phyloP scores from a whole-genome alignment of 2,329 filamentous ascomycete genomes.

The Colletotrichum chrysophilum region DNA sequence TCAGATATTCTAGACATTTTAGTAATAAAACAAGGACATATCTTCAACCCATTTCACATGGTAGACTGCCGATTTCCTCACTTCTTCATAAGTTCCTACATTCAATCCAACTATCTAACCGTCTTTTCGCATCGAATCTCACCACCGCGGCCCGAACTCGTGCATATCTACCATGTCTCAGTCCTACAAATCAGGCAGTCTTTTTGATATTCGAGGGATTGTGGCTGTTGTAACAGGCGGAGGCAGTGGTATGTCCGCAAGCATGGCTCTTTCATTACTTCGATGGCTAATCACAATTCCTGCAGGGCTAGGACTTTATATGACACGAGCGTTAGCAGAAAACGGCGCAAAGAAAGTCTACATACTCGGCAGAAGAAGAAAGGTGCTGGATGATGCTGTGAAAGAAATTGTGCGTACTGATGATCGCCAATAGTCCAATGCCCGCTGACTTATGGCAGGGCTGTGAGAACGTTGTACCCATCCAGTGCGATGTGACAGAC shows the following conservation, averaged over 20 bases:
- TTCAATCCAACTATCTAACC: not conserved
- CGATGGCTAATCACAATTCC: not conserved
- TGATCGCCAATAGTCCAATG: not conserved
- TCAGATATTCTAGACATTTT: not conserved
- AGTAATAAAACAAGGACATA: not conserved
- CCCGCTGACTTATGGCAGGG: not conserved
- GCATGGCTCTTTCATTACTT: rapidly evolving
- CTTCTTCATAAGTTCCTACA: not conserved
- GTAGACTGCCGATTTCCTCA: not conserved
- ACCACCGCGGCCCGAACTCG: too few relatives aligned
- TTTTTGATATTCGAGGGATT: not conserved
- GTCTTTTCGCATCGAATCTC: too few relatives aligned
- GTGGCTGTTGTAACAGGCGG: not conserved
- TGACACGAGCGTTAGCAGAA: not conserved
- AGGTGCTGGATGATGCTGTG: not conserved
- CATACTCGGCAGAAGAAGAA: not conserved
- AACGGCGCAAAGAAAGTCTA: not conserved
- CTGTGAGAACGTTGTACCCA: not conserved
- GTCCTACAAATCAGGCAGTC: not conserved
- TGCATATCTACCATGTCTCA: not conserved
- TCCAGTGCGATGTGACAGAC: not conserved
- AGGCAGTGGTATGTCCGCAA: not conserved
- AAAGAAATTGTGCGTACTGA: not conserved
- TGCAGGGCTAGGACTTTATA: not conserved
- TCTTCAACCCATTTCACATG: not conserved